Base-by-base conservation (phyloP, 2,329 filamentous ascomycete species). In the Raffaelea deltoideospora region DNA sequence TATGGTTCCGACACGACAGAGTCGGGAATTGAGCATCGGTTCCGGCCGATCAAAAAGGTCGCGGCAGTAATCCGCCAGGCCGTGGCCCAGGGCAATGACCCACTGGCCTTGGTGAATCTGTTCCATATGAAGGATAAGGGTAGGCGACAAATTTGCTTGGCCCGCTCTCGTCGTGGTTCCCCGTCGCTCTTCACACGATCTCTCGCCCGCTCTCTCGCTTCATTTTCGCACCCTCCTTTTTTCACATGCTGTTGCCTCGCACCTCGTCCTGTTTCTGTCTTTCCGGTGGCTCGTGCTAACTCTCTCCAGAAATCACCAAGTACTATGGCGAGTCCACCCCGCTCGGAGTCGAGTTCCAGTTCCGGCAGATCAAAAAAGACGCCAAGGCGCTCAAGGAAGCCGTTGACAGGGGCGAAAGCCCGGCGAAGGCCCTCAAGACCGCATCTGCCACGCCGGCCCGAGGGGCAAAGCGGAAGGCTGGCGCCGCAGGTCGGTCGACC, bases 281-380 rank as follows among this genome's bases (percentile, higher is more conserved):
- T 26, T n/a, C 21, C 6, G 30, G 13, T 19, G 21, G 13, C 11
- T 14, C 31, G n/a, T 5, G 31, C 39, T 43, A 28, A 40, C 33
- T 28, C 5, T 9, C 22, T 15, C 34, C 42, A 76, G 72, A 72
- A 31, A 74, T 76, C 35, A 64, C 67, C 41, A 69, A 64, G 41
- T 66, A 68, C 52, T 76, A 72, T 43, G 72, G 71, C 20, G 69
- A 72, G 39, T 72, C 67, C 4, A 77, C 71, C 0, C 49, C 59
- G 0, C 62, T 63, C 17, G 72, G 72, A 9, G 63, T 76, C n/a
- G 63, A 66, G 44, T 77, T 71, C 49, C 71, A 76, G 47, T 74
- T 77, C 47, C 64, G 72, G 1, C 42, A 50, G 19, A 64, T 76
- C 53, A 73, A 71, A 52, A 58, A 57, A 26, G 59, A 71, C 22